phyloP scores from a whole-genome alignment of 2,329 filamentous ascomycete species.

The Xylariomycetidae sp. region DNA sequence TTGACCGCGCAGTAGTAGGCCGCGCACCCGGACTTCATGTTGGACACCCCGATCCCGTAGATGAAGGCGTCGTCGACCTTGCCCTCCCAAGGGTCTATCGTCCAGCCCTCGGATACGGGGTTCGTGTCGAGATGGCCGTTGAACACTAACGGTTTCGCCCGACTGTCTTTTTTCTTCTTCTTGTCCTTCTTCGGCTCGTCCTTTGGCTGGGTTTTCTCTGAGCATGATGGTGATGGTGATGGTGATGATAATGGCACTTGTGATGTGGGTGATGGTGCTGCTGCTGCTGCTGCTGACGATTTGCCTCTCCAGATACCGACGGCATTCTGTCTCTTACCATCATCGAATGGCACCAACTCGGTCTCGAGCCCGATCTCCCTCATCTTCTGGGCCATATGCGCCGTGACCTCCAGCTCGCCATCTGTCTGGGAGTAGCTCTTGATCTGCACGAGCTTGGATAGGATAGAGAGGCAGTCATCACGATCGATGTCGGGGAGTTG shows the following conservation, averaged over 20 bases:
- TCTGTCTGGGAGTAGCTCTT: slow-evolving; percentile 25
- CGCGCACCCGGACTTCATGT: slow-evolving; percentile 26
- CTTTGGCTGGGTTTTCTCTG: too few relatives aligned
- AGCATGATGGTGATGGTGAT: too few relatives aligned
- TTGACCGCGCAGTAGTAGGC: slow-evolving; percentile 24
- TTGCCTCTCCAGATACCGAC: slow-evolving; percentile 17
- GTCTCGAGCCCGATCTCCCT: slow-evolving; percentile 18
- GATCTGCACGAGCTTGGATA: slow-evolving; percentile 20
- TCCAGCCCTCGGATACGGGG: slow-evolving; percentile 25
- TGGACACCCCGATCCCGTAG: slow-evolving; percentile 25
- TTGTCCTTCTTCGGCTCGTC: too few relatives aligned
- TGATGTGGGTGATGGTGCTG: too few relatives aligned
- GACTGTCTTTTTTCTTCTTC: too few relatives aligned
- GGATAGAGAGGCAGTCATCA: slow-evolving; percentile 16
- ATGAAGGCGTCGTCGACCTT: slow-evolving; percentile 23
- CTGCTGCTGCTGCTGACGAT: background rate
- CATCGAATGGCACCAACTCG: slow-evolving; percentile 16
- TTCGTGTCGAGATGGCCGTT: slow-evolving; percentile 27
- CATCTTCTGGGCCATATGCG: slow-evolving; percentile 17
- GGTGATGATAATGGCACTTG: too few relatives aligned
- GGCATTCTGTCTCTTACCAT: slow-evolving; percentile 18
- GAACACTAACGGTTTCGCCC: slow-evolving; percentile 17
- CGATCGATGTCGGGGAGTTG: slow-evolving; percentile 18
- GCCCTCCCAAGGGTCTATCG: slow-evolving; percentile 24
- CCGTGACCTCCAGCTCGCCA: slow-evolving; percentile 19